phyloP scores from a whole-genome alignment of 805 yeast species.

The Zygosaccharomyces kombuchaensis region DNA sequence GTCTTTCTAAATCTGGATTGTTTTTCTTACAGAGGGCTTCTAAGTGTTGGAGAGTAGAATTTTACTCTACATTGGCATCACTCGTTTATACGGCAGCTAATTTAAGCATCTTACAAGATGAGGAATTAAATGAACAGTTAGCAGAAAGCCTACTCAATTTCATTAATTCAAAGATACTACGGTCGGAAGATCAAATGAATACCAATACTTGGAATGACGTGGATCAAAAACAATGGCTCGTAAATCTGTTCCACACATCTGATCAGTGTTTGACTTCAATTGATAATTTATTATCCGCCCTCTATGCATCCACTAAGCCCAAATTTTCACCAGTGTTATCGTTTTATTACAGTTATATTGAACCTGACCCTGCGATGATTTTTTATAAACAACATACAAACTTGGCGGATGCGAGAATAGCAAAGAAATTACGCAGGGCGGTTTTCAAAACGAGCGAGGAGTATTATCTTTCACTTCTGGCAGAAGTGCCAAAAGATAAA shows the following conservation, averaged over 20 bases:
- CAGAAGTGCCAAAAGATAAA: constrained; percentile 55
- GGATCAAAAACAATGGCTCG: constrained; percentile 50
- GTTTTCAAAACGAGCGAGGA: constrained; percentile 41
- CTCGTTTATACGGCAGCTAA: constrained; percentile 49
- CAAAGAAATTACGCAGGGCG: constrained; percentile 34
- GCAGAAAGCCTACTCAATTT: constrained; percentile 36
- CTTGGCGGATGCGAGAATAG: constrained; percentile 37
- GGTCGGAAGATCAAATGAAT: constrained; percentile 23
- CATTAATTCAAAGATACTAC: constrained; percentile 23
- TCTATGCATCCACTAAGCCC: constrained; percentile 48
- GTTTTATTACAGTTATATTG: constrained; percentile 48
- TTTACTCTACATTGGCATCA: constrained; percentile 45
- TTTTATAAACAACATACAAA: constrained; percentile 29
- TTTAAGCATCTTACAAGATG: constrained; percentile 32
- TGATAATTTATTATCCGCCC: constrained; percentile 39
- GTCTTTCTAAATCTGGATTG: constrained; percentile 41
- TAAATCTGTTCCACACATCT: constrained; percentile 43
- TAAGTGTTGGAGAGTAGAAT: constrained; percentile 54
- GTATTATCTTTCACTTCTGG: constrained; percentile 41
- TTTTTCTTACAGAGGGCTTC: constrained; percentile 44
- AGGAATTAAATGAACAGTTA: constrained; percentile 30
- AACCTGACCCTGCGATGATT: constrained; percentile 40
- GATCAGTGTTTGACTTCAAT: constrained; percentile 45
- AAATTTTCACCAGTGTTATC: constrained; percentile 51
- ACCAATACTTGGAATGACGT: constrained; percentile 38